Evolutionary conservation across 371 early-diverging fungal genomes (phyloP).

Genomic region (Mortierella sp.): DNA sequence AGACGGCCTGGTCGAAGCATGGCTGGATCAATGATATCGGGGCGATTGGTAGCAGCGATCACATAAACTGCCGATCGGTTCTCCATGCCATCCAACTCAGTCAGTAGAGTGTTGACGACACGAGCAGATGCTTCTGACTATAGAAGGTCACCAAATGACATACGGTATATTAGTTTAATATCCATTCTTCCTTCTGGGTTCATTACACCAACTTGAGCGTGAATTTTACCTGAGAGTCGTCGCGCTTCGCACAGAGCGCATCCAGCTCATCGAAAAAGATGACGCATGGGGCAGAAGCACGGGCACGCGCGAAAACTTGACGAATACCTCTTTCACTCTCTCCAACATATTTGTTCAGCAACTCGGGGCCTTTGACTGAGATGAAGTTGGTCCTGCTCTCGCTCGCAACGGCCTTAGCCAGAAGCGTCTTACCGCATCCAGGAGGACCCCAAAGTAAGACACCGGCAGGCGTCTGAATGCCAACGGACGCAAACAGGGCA

Average conservation of each 20-base stretch:
- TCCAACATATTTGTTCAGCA: slow-evolving; percentile 99
- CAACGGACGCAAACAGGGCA: slow-evolving; percentile 91
- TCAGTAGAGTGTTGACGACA: slow-evolving; percentile 98
- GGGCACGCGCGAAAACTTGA: slow-evolving; percentile 97
- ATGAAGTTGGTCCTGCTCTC: slow-evolving; percentile 98
- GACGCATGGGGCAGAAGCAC: slow-evolving; percentile 95
- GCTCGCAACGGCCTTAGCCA: slow-evolving; percentile 99
- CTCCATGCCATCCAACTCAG: slow-evolving; percentile 98
- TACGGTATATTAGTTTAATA: slow-evolving; percentile 3
- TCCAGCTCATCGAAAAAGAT: slow-evolving; percentile 99
- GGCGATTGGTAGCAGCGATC: slow-evolving; percentile 99
- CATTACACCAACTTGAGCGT: slow-evolving; percentile 21
- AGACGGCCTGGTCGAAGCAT: slow-evolving; percentile 99
- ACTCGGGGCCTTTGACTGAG: slow-evolving; percentile 98
- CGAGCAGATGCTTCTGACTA: slow-evolving; percentile 92
- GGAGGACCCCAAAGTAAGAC: slow-evolving; percentile 99
- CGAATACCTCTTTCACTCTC: slow-evolving; percentile 99
- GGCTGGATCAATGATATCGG: slow-evolving; percentile 99
- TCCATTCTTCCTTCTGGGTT: slow-evolving; percentile 22
- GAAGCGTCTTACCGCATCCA: slow-evolving; percentile 99
- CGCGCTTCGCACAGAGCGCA: slow-evolving; percentile 87
- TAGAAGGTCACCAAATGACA: neutral
- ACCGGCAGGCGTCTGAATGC: slow-evolving; percentile 95
- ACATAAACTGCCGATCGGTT: slow-evolving; percentile 93
- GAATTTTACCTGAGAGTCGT: slow-evolving; percentile 78